Percentiles rank a stretch among this genome's conserved stretches.
phyloP scores from a whole-genome alignment of 2,329 filamentous ascomycete genomes.

The Colletotrichum sp. region DNA sequence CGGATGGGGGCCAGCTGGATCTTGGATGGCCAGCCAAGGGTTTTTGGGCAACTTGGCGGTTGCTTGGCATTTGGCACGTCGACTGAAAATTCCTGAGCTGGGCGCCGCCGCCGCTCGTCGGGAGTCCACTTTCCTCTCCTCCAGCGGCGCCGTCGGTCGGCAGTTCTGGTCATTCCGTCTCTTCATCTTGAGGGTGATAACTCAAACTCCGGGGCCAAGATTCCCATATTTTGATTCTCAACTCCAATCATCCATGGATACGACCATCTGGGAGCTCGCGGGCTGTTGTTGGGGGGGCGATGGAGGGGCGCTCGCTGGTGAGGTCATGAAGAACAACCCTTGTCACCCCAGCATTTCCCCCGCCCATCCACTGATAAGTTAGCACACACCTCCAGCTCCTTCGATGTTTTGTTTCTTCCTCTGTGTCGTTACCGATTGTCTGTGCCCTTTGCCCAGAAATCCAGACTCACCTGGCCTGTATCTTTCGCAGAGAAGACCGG shows the following conservation, averaged over 20 bases:
- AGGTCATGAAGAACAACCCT: neutral
- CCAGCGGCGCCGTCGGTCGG: slow-evolving; percentile 2
- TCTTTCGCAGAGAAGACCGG: neutral
- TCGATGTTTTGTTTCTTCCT: neutral
- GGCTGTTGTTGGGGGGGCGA: neutral
- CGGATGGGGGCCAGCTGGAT: neutral
- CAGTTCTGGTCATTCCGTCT: neutral
- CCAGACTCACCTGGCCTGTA: neutral
- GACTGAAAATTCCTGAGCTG: neutral
- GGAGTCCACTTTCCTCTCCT: slow-evolving; percentile 16
- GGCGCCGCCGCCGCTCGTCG: neutral
- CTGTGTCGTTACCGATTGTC: neutral
- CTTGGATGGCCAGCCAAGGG: slow-evolving; percentile 6
- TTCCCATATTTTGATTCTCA: neutral
- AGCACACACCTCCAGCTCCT: neutral
- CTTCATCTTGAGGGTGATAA: neutral
- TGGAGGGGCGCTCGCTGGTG: neutral
- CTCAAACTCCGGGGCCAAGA: neutral
- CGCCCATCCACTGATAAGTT: slow-evolving; percentile 12
- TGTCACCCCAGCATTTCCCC: neutral
- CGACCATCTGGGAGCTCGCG: neutral
- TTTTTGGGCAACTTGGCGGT: slow-evolving; percentile 7
- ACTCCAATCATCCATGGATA: neutral
- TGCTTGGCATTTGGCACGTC: neutral
- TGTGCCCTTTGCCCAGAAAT: neutral